Percentiles rank a stretch among this genome's conserved stretches.
Evolutionary conservation across 495 filamentous ascomycete species (phyloP).

Genomic region (Penicillium parvum): DNA sequence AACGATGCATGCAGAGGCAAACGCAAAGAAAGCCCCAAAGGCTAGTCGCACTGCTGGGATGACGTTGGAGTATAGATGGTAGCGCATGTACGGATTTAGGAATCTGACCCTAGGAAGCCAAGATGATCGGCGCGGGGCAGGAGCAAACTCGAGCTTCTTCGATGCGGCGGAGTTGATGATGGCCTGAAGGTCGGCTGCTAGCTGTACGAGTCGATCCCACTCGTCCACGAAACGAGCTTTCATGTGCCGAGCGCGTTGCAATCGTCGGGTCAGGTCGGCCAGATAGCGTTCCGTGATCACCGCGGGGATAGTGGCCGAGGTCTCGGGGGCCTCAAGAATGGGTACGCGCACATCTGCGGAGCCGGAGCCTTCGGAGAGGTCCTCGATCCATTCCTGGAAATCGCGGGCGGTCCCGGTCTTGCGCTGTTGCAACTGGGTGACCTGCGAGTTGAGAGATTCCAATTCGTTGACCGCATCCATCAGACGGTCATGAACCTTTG

Average conservation of each 20-base stretch:
- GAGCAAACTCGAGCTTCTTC: constrained; percentile 71
- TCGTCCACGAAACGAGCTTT: constrained; percentile 76
- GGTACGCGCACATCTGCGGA: constrained; percentile 58
- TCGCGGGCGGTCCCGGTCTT: constrained; percentile 78
- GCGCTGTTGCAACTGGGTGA: constrained; percentile 68
- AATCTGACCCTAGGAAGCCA: constrained; percentile 49
- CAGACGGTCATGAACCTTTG: constrained; percentile 78
- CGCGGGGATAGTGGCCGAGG: constrained; percentile 52
- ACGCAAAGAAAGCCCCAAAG: constrained; percentile 59
- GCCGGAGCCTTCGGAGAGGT: constrained; percentile 68
- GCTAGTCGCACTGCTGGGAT: constrained; percentile 59
- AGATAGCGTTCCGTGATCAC: constrained; percentile 92
- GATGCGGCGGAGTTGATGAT: constrained; percentile 81
- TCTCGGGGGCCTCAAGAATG: constrained; percentile 33
- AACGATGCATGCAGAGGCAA: constrained; percentile 76
- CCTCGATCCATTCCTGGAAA: constrained; percentile 94
- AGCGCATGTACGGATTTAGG: constrained; percentile 83
- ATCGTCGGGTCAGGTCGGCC: constrained; percentile 77
- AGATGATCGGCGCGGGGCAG: constrained; percentile 52
- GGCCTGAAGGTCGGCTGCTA: constrained; percentile 69
- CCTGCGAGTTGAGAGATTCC: constrained; percentile 75
- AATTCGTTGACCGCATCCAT: constrained; percentile 78
- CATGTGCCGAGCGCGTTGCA: constrained; percentile 76
- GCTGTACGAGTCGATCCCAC: constrained; percentile 74
- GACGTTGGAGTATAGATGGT: constrained; percentile 65